Conservation (phyloP, 768 basidiomycete species). For the Pleurotus sapidus region DNA sequence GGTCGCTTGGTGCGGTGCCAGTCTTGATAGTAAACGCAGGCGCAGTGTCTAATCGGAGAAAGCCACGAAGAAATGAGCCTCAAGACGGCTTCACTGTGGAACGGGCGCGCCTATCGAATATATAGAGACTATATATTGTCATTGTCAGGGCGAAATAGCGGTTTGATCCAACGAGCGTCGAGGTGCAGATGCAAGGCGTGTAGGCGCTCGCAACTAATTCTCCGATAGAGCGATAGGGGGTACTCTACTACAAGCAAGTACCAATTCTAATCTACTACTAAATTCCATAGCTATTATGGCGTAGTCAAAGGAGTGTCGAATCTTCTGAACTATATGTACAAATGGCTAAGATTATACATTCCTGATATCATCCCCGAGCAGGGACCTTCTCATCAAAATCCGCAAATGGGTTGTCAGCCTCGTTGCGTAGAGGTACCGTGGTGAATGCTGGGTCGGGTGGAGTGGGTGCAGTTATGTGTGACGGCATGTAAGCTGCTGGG, state of each 20-base stretch:
- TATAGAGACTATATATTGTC: slow-evolving; percentile 92
- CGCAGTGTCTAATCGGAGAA: slow-evolving; percentile 66
- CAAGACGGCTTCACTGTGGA: not conserved
- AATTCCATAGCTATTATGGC: no score
- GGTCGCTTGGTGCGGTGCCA: slow-evolving; percentile 83
- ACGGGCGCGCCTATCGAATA: slow-evolving; percentile 76
- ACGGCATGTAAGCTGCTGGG: slow-evolving; percentile 38
- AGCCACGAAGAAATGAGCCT: slow-evolving; percentile 10
- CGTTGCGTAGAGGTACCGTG: slow-evolving; percentile 20
- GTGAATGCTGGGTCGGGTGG: slow-evolving; percentile 30
- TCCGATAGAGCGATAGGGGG: no score
- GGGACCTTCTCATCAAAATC: slow-evolving; percentile 35
- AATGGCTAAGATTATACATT: not conserved
- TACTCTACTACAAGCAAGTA: no score
- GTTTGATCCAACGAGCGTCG: not conserved
- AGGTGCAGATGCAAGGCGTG: no score
- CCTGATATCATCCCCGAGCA: slow-evolving; percentile 38
- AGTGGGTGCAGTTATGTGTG: slow-evolving; percentile 36
- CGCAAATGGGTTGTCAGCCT: slow-evolving; percentile 25
- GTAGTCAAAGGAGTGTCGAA: no score
- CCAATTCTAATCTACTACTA: no score
- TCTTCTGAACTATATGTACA: not conserved
- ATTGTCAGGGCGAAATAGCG: slow-evolving; percentile 32
- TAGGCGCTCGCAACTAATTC: no score
- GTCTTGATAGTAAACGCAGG: slow-evolving; percentile 93